Base-by-base conservation (phyloP, 495 filamentous ascomycete genomes). In the Penicillium canariense region DNA sequence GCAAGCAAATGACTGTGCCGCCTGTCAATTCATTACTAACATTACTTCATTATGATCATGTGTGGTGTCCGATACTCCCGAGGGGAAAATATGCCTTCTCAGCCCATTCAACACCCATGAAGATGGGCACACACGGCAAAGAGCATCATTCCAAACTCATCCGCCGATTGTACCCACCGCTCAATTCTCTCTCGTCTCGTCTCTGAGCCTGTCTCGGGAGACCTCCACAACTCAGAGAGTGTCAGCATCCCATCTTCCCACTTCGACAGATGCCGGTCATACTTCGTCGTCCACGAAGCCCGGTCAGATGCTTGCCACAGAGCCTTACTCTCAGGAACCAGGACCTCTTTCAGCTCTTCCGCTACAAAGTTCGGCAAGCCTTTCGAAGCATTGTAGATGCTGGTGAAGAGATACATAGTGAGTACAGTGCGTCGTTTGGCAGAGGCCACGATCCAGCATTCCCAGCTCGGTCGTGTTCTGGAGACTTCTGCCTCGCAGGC, bases 401-500 rank as follows among this genome's bases (percentile, higher is more conserved):
- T 78, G 45, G 62, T 71, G 50, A 81, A 77, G n/a, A 81, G 60
- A 48, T 79, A 80, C 71, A 79, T 76, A 0, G 68, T 62, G 32
- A 68, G 73, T 2, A 81, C 35, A 8, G 76, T 68, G 2, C 78
- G 75, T 15, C 75, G 69, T 50, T 78, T 80, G 12, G 77, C 59
- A 11, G 71, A 65, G 12, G 68, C 72, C 4, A 77, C 56, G 28
- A 81, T 78, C 77, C 76, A 81, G 3, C 71, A 69, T 56, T 80
- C 76, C 78, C 77, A 81, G 17, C 26, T 60, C 2, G 77, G 78
- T 2, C 71, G 66, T 4, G 57, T 55, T 0, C 58, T 65, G 22
- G 60, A 60, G 17, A 66, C 39, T 31, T 80, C 76, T 2, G 69
- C 71, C 9, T 51, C 46, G 44, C 74, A 79, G 39, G 68, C 55